Conservation (phyloP, 1,284 basidiomycete species). For the Rugosomyces carneus region DNA sequence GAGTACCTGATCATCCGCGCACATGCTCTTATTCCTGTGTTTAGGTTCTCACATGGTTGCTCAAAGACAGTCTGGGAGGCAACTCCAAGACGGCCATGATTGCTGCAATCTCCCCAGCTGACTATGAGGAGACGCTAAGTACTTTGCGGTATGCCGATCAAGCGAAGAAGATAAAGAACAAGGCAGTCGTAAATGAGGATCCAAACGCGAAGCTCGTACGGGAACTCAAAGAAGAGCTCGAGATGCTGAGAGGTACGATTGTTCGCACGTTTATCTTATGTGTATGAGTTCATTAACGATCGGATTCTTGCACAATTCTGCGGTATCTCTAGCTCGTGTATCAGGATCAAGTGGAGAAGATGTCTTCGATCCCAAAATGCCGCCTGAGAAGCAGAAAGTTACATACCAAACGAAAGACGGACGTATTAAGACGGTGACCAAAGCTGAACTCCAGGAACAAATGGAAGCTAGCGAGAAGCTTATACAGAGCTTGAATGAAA, state of each 20-base stretch:
- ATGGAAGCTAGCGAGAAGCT: slow-evolving; percentile 95
- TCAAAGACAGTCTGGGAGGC: slow-evolving; percentile 95
- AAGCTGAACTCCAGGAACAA: slow-evolving; percentile 95
- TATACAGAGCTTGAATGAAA: slow-evolving; percentile 94
- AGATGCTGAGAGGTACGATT: slow-evolving; percentile 71
- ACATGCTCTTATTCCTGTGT: slow-evolving; percentile 3
- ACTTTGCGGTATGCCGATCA: slow-evolving; percentile 96
- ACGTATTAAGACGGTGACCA: slow-evolving; percentile 91
- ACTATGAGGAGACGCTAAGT: slow-evolving; percentile 96
- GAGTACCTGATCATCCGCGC: slow-evolving; percentile 5
- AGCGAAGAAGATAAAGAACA: slow-evolving; percentile 99
- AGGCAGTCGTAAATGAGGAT: slow-evolving; percentile 98
- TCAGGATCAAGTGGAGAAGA: slow-evolving; percentile 63
- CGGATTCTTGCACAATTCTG: slow-evolving; percentile 8
- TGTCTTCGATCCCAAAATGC: slow-evolving; percentile 82
- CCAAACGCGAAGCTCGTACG: slow-evolving; percentile 98
- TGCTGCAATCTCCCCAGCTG: slow-evolving; percentile 94
- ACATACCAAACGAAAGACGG: slow-evolving; percentile 93
- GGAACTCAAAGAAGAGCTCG: slow-evolving; percentile 96
- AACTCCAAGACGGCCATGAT: slow-evolving; percentile 98
- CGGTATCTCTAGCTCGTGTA: slow-evolving; percentile 52
- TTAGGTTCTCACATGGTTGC: slow-evolving; percentile 91
- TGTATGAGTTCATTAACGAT: slow-evolving; percentile 12
- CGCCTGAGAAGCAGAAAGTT: slow-evolving; percentile 93
- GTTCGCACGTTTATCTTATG: slow-evolving; percentile 18